Evolutionary conservation across 2,329 filamentous ascomycete genomes (phyloP).

Genomic region (Capronia americana): DNA sequence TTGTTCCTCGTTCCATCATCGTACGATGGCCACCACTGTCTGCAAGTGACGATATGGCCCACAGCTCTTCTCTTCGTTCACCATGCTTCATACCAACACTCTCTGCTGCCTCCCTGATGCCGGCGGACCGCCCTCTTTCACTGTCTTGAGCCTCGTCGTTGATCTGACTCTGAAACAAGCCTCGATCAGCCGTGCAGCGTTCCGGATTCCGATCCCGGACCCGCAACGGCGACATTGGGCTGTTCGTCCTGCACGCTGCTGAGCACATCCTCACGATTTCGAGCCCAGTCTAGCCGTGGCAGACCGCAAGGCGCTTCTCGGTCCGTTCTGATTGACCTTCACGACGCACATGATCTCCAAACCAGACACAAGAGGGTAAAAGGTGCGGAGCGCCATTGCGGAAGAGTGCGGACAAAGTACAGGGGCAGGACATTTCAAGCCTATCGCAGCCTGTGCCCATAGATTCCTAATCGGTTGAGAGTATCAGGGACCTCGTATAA

Average conservation of each 20-base stretch:
- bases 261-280: slow-evolving; percentile 15
- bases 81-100: neutral
- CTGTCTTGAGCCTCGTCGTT: neutral
- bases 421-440: slow-evolving; percentile 3
- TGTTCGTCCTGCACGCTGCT: slow-evolving; percentile 13
- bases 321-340: neutral
- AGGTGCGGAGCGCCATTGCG: slow-evolving; percentile 18
- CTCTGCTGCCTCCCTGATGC: neutral
- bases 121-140: neutral
- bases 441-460: slow-evolving; percentile 20
- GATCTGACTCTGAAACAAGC: neutral
- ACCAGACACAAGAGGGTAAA: slow-evolving; percentile 18
- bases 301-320: neutral
- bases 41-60: slow-evolving; percentile 15
- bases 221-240: slow-evolving; percentile 1
- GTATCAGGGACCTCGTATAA: slow-evolving; percentile 16
- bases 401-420: slow-evolving; percentile 26
- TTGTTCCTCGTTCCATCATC: slow-evolving; percentile 20
- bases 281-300: neutral
- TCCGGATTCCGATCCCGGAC: slow-evolving; percentile 8
- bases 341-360: slow-evolving; percentile 13
- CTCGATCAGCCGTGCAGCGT: slow-evolving; percentile 15
- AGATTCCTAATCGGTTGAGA: slow-evolving; percentile 24
- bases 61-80: slow-evolving; percentile 1
- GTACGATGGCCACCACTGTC: slow-evolving; percentile 8